These are phyloP conservation scores for Hyaloscypha bicolor DNA, from an alignment of 495 filamentous ascomycete genomes.

Conservation along the genomic window DNA sequence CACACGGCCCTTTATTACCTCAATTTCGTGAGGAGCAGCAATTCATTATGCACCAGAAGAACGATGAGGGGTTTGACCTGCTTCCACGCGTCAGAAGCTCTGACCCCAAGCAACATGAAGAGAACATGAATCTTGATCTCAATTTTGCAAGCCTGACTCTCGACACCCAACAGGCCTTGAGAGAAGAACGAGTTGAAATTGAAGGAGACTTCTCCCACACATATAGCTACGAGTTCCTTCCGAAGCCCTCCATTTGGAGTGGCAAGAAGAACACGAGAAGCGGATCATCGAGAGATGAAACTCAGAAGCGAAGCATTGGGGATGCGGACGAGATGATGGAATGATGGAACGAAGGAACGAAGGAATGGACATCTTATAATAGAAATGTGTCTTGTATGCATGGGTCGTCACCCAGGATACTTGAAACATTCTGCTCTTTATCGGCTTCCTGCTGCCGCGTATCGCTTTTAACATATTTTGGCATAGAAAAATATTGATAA, in stretches of 20 bases:
- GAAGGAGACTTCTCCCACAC: slow-evolving; percentile 12
- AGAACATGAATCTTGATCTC: slow-evolving; percentile 36
- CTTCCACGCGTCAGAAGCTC: slow-evolving; percentile 9
- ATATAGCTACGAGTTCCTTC: slow-evolving; percentile 12
- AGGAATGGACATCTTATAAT: not conserved
- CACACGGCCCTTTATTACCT: slow-evolving; percentile 36
- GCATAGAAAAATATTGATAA: not conserved
- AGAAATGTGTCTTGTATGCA: not conserved
- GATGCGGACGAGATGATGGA: not conserved
- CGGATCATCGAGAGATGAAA: not conserved
- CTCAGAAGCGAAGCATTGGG: not conserved
- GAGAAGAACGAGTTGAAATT: slow-evolving; percentile 18
- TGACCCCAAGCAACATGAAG: slow-evolving; percentile 12
- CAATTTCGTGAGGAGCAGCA: slow-evolving; percentile 20
- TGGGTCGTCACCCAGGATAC: not conserved
- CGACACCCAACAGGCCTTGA: slow-evolving; percentile 6
- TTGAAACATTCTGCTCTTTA: not conserved
- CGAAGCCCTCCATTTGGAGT: not conserved
- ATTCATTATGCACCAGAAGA: not conserved
- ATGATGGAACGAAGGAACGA: not conserved
- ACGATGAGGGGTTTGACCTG: not conserved
- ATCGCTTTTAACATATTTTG: not conserved
- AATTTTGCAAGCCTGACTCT: slow-evolving; percentile 27
- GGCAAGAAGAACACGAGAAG: not conserved
- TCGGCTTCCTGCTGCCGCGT: not conserved